phyloP scores from a whole-genome alignment of 2,329 filamentous ascomycete species.

The Neonectria coccinea region DNA sequence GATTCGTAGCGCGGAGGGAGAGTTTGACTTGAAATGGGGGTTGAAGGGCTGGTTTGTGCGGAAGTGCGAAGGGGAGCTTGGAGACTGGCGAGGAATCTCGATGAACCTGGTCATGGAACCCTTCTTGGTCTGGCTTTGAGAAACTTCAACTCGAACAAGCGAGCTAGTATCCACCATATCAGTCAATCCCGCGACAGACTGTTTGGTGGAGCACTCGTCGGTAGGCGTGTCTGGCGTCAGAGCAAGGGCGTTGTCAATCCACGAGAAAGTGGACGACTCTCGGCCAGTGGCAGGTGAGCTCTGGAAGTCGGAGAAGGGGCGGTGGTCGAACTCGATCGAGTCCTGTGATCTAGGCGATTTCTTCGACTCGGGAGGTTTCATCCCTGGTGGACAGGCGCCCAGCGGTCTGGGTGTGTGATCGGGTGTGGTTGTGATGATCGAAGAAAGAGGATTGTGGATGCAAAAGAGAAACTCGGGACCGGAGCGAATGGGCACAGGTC shows the following conservation, averaged over 20 bases:
- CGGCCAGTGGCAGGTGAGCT: neutral
- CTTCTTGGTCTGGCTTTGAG: neutral
- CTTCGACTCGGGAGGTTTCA: neutral
- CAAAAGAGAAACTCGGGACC: neutral
- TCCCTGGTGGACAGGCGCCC: neutral
- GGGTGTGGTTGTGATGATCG: neutral
- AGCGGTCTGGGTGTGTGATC: no score
- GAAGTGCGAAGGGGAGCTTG: neutral
- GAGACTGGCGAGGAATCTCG: neutral
- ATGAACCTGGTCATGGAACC: neutral
- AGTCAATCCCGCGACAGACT: fast-evolving
- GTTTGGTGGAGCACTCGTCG: neutral
- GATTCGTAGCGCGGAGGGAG: neutral
- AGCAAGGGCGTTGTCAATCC: neutral
- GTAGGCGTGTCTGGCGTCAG: neutral
- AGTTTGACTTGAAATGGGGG: no score
- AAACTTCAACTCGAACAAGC: neutral
- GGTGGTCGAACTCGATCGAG: slow-evolving; percentile 1
- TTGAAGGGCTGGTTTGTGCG: no score
- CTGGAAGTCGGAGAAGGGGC: slow-evolving; percentile 1
- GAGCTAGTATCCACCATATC: neutral
- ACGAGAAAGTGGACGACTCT: neutral
- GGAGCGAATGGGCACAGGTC: neutral
- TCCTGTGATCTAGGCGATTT: no score
- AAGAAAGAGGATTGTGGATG: neutral